Conservation (phyloP, 495 filamentous ascomycete genomes). For the Penicillium alfredii region DNA sequence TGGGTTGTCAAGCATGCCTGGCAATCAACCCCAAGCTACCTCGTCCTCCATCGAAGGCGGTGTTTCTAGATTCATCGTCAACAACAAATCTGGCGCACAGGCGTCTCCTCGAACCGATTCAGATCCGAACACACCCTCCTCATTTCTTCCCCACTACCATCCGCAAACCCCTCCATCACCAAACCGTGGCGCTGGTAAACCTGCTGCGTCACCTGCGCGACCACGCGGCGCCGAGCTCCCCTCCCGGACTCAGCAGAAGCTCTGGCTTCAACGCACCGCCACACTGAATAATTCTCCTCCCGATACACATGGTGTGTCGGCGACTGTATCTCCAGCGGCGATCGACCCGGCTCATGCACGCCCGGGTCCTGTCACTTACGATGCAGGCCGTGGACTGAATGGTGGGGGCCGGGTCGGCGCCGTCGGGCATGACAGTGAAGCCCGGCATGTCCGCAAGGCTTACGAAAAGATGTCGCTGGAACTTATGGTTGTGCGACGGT, state of each 20-base stretch:
- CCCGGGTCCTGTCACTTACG: slow-evolving; percentile 26
- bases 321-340: slow-evolving; percentile 24
- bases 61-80: slow-evolving; percentile 41
- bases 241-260: slow-evolving; percentile 45
- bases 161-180: slow-evolving; percentile 43
- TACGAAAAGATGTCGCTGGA: slow-evolving; percentile 43
- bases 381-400: slow-evolving; percentile 30
- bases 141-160: slow-evolving; percentile 45
- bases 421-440: slow-evolving; percentile 32
- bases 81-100: slow-evolving; percentile 27
- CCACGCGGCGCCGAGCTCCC: slow-evolving; percentile 32
- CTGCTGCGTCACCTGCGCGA: slow-evolving; percentile 29
- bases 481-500: slow-evolving; percentile 38
- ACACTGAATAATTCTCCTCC: slow-evolving; percentile 44
- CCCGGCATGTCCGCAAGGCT: slow-evolving; percentile 39
- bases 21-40: slow-evolving; percentile 28
- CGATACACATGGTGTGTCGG: slow-evolving; percentile 32
- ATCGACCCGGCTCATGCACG: slow-evolving; percentile 32
- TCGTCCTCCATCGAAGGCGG: slow-evolving; percentile 47
- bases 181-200: slow-evolving; percentile 12
- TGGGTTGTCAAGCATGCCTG: slow-evolving; percentile 22
- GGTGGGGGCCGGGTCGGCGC: slow-evolving; percentile 25
- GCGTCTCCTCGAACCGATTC: slow-evolving; percentile 39
- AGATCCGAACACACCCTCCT: slow-evolving; percentile 45
- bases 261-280: slow-evolving; percentile 45